Evolutionary conservation across 768 basidiomycete genomes (phyloP).

Genomic region (Flagelloscypha sp.): DNA sequence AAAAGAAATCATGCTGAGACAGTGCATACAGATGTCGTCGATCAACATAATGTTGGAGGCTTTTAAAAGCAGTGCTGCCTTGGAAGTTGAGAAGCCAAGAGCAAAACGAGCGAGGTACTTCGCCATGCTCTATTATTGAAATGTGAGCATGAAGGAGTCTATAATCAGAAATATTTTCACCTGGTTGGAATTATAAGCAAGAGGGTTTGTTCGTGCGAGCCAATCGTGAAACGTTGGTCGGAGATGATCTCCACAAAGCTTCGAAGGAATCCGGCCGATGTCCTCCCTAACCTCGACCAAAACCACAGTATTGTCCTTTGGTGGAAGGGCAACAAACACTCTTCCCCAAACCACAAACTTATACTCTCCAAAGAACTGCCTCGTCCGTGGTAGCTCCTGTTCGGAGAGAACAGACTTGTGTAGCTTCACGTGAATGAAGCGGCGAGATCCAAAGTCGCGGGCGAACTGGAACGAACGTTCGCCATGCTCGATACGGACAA

Average conservation of each 20-base stretch:
- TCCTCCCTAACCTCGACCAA: constrained; percentile 52
- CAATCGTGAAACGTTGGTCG: constrained; percentile 42
- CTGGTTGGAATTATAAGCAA: constrained; percentile 44
- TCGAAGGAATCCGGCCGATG: constrained; percentile 27
- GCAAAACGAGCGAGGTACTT: constrained; percentile 64
- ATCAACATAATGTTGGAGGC: constrained; percentile 41
- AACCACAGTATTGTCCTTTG: constrained; percentile 57
- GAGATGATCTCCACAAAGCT: constrained; percentile 36
- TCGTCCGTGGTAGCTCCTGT: no score
- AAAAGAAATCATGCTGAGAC: no score
- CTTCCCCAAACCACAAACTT: constrained; percentile 61
- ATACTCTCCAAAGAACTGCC: constrained; percentile 28
- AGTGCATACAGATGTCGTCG: constrained; percentile 44
- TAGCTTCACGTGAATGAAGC: constrained; percentile 56
- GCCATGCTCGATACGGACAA: constrained; percentile 50
- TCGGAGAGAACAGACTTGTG: no score
- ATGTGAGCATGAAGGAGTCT: neutral
- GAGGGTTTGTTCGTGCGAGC: constrained; percentile 58
- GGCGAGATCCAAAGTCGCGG: constrained; percentile 56
- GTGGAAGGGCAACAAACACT: constrained; percentile 51
- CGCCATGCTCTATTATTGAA: constrained; percentile 41
- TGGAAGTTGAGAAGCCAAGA: constrained; percentile 57
- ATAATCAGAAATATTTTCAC: constrained; percentile 25
- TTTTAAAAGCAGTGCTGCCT: constrained; percentile 48
- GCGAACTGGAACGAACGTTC: constrained; percentile 61